Evolutionary conservation across 768 basidiomycete species (phyloP), one percentile per base, ranked within the genome.

Genomic region (Pulveroboletus ravenelii): DNA sequence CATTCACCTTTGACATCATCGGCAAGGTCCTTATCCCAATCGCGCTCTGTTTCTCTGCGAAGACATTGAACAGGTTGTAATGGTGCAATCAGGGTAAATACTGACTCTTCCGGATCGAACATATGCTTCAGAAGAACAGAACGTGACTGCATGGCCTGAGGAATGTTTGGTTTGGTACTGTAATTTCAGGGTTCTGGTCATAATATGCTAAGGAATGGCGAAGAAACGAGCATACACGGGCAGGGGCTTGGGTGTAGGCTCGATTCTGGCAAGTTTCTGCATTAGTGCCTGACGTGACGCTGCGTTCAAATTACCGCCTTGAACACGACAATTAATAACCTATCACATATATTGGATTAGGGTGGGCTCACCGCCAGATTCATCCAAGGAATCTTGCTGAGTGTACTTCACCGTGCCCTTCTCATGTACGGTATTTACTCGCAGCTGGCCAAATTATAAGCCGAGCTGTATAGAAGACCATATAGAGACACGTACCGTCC

Each of bases 221-320:
- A 48, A 30, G 31, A 37, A 41, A 45, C 42, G 41, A 38, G 67
- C 83, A 56, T 71, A 91, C 89, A 80, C 67, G 23, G 83, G 79
- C 61, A 82, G 76, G 57, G 80, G 77, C 62, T 73, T 76, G 44
- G 79, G 71, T 44, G 83, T 70, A 40, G 80, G 75, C 62, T 91
- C 89, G 72, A 84, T 89, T 77, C 96, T 92, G 70, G 96, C 93
- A 81, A 99, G 90, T 84, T 98, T 99, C 75, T 94, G 92, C 96
- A 99, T 99, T 77, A 99, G 91, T 71, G 93, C 91, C 78, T 96
- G 93, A 74, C 96, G 90, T 67, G 93, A 92, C 65, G 89, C 90
- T 78, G 90, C 90, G 77, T 96, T 96, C 78, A 96, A 82, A 80
- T 92, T 92, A 89, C 89, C 90, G 71, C 89, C 92, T 94, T 64